Evolutionary conservation across 1,284 basidiomycete genomes (phyloP), one percentile per base, ranked within the genome.

Genomic region (Kalmanozyma brasiliensis): DNA sequence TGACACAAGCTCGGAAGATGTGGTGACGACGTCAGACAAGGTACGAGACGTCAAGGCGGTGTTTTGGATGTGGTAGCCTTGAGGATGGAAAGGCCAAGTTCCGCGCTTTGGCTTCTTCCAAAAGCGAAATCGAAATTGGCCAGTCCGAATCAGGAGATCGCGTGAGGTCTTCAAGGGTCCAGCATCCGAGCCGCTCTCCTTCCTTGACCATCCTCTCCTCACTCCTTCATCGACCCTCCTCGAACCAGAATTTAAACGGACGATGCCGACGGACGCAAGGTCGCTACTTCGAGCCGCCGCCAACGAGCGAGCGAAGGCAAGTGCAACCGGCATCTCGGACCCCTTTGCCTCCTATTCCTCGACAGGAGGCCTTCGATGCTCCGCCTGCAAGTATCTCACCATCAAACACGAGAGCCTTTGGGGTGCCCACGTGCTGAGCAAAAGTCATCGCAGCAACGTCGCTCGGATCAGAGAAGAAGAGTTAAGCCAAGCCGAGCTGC

Each of bases 341-440:
- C 62, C 46, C 1, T 77, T 70, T 40, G 75, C 75, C 5, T 69
- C 73, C 4, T 77, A 75, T 37, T 57, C 57, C 2, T 53, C 66
- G 8, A 58, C 58, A 0, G 64, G 70, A 3, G 56, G 47, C 2
- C 56, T 77, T 11, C 73, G 73, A 17, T 77, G 75, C 44, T 55
- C 62, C 1, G 75, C 75, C 8, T 77, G 75, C 64, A 53, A 63
- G 55, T 70, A 49, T 26, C 45, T 64, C 17, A 35, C 62, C 24
- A 66, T 77, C 58, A 77, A 74, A 55, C 75, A 75, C 46, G 75
- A 77, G 30, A 67, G 51, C 26, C 64, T 77, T 5, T 77, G 75
- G 75, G 52, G 52, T 24, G 43, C 69, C 1, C 75, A 77, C 42
- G 63, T 61, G 5, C 47, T 59, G 8, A 73, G 73, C 52, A 71